phyloP scores from a whole-genome alignment of 2,329 filamentous ascomycete species.

The Ophidiomyces ophidiicola region DNA sequence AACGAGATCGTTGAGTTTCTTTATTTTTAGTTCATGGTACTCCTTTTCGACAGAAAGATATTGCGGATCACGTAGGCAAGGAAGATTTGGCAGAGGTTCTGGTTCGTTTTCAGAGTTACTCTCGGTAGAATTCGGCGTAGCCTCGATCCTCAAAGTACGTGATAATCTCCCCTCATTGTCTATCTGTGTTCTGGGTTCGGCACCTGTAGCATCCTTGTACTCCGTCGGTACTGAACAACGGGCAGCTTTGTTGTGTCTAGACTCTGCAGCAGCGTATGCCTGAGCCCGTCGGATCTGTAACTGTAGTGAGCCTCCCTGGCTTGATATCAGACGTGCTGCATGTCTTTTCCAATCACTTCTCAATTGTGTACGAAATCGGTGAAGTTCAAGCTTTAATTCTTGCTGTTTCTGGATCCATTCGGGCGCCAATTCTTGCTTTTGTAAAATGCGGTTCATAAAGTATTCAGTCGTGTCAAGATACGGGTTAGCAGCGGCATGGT shows the following conservation, averaged over 20 bases:
- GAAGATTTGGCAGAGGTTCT: slow-evolving; percentile 30
- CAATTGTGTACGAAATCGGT: slow-evolving; percentile 60
- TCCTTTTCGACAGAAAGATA: slow-evolving; percentile 63
- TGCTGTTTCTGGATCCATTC: slow-evolving; percentile 99
- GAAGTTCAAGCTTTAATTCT: slow-evolving; percentile 59
- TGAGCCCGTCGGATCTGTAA: slow-evolving; percentile 60
- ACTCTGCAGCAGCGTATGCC: slow-evolving; percentile 58
- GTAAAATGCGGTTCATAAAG: slow-evolving; percentile 97
- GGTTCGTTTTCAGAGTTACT: slow-evolving; percentile 8
- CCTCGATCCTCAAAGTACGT: slow-evolving; percentile 7
- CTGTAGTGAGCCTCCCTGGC: slow-evolving; percentile 60
- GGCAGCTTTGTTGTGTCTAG: slow-evolving; percentile 8
- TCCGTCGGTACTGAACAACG: not conserved
- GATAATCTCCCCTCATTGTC: slow-evolving; percentile 20
- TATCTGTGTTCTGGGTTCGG: slow-evolving; percentile 16
- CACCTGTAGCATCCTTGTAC: not conserved
- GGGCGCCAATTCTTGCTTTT: slow-evolving; percentile 86
- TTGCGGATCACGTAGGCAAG: slow-evolving; percentile 62
- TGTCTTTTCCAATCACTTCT: slow-evolving; percentile 75
- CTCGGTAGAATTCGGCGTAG: slow-evolving; percentile 1
- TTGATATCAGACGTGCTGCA: slow-evolving; percentile 64
- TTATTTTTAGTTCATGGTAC: slow-evolving; percentile 65
- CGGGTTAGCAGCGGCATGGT: slow-evolving; percentile 68
- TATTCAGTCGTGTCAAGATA: slow-evolving; percentile 96
- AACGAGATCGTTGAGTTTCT: slow-evolving; percentile 64